Conservation (phyloP, 441 rosid species). For the Theobroma grandiflorum region DNA sequence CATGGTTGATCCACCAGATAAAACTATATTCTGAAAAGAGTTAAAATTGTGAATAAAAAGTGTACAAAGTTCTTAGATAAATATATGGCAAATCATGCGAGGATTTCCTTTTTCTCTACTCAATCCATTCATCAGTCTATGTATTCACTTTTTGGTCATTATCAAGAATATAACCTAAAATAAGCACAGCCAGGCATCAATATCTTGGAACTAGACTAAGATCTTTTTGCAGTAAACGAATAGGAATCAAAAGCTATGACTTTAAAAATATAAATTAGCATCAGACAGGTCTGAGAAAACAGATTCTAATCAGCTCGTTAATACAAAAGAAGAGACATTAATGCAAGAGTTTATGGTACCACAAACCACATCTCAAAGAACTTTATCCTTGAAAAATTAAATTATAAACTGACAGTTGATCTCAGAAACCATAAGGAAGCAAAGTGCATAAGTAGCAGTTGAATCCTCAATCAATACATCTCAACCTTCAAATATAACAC, state of each 20-base stretch:
- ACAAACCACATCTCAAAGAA: background rate
- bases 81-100: background rate
- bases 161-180: background rate
- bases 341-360: slow-evolving; percentile 1
- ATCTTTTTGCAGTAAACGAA: background rate
- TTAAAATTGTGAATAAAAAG: slow-evolving; percentile 4
- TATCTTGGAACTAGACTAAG: background rate
- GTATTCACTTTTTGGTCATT: slow-evolving; percentile 1
- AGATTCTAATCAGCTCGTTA: background rate
- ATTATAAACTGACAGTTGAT: slow-evolving; percentile 1
- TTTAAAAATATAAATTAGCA: slow-evolving; percentile 7
- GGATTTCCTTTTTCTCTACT: background rate
- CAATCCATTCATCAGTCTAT: background rate
- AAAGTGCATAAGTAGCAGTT: background rate
- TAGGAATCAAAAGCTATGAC: slow-evolving; percentile 9
- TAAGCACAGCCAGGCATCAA: background rate
- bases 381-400: background rate
- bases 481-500: background rate
- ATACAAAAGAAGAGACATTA: background rate
- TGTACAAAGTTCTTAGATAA: background rate
- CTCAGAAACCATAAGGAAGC: slow-evolving; percentile 14
- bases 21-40: slow-evolving; percentile 82
- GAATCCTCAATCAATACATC: background rate
- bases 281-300: background rate
- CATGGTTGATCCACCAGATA: slow-evolving; percentile 99